Conservation (phyloP, 345 rosid species). For the Ceriops decandra region DNA sequence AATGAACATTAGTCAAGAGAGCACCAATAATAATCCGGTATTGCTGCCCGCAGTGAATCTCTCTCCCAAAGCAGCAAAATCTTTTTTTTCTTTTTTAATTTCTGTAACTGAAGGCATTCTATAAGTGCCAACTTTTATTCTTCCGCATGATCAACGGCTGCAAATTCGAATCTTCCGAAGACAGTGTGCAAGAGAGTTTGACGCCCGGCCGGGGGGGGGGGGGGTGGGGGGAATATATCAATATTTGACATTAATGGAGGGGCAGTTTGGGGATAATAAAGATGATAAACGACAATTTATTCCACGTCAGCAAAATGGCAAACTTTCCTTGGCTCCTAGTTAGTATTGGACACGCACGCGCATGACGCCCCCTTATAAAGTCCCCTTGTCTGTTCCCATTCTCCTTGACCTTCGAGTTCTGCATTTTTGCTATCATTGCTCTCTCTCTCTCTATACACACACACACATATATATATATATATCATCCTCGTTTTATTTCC, state of each 20-base stretch:
- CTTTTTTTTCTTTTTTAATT: not conserved
- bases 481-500: not conserved
- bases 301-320: slow-evolving; percentile 31
- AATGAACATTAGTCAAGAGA: too few relatives aligned
- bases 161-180: slow-evolving; percentile 20
- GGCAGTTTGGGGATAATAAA: slow-evolving; percentile 4
- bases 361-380: slow-evolving; percentile 34
- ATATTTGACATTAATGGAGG: not conserved
- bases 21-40: slow-evolving; percentile 15
- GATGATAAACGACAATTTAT: not conserved
- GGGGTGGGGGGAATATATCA: too few relatives aligned
- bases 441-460: too few relatives aligned
- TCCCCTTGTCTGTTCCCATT: slow-evolving; percentile 19
- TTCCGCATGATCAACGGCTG: slow-evolving; percentile 29
- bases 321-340: slow-evolving; percentile 32
- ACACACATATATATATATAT: too few relatives aligned
- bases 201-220: not conserved
- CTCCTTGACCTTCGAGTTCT: slow-evolving; percentile 1
- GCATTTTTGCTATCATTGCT: slow-evolving; percentile 15
- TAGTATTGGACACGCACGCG: slow-evolving; percentile 36
- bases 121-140: not conserved
- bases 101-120: not conserved
- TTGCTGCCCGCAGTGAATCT: too few relatives aligned
- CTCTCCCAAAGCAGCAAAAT: not conserved
- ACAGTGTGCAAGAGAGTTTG: not conserved